Base-by-base conservation (phyloP, 352 stramenopile species). In the Pythium aquatile region DNA sequence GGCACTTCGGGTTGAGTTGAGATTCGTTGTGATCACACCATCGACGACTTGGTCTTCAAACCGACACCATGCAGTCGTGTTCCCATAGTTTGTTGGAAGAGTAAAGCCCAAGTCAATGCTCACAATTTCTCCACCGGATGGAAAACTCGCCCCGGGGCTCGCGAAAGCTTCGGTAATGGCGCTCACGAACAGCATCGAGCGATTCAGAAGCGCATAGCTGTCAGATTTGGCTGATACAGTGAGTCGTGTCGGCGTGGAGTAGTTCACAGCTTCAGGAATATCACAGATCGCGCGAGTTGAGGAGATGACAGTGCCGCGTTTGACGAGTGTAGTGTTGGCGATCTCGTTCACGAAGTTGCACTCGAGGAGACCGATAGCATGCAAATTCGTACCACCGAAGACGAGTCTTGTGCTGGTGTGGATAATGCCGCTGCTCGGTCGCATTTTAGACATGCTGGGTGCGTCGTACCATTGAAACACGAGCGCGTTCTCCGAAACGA, bases 401-500 rank as follows among this genome's bases (percentile, higher is more conserved):
- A 66, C 28, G 13, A 71, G 28, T n/a, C 65, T 47, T n/a, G 65
- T 71, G 3, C 6, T 20, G 7, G 59, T 35, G 30, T 72, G 66
- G 32, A 72, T 29, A 9, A 72, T 68, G 6, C 59, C 47, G 9
- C 10, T 55, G 5, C 46, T 37, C 17, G 66, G 60, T 10, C 56
- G 11, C 28, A 72, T 51, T 3, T 16, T 20, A 7, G n/a, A 47
- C 8, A 65, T 26, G 2, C 48, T 28, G 3, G 66, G 66, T n/a
- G 33, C 32, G 9, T 65, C 32, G 37, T 65, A 68, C n/a, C 67
- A 67, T 5, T 40, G 54, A 20, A 72, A 72, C 5, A 72, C 13
- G 37, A 56, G 37, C 6, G 46, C 60, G 39, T 72, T 72, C 37
- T 68, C 59, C 1, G 66, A 68, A 10, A 72, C 53, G 17, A 61